A percentile compares a stretch with the other conserved stretches of the same genome.
Evolutionary conservation across 192 early-diverging fungal species (phyloP).

Genomic region (Gryganskiella cystojenkinii): DNA sequence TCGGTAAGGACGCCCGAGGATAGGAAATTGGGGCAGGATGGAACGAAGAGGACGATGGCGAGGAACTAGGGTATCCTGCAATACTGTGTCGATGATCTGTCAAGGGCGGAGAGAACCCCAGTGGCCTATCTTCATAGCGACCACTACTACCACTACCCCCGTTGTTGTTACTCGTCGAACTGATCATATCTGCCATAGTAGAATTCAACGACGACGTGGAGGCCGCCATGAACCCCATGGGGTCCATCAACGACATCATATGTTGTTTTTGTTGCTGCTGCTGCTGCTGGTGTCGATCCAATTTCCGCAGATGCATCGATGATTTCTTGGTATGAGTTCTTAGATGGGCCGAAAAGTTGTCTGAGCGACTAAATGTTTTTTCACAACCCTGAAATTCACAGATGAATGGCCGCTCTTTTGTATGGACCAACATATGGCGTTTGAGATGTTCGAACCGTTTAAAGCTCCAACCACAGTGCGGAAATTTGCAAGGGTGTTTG

Average conservation of each 20-base stretch:
- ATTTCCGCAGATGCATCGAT: slow-evolving; percentile 30
- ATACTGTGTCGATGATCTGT: too few species aligned
- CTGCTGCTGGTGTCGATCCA: slow-evolving; percentile 13
- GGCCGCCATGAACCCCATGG: too few species aligned
- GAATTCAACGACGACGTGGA: too few species aligned
- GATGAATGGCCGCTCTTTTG: slow-evolving; percentile 77
- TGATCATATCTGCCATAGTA: too few species aligned
- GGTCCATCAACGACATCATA: background rate
- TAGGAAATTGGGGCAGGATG: background rate
- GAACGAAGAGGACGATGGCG: background rate
- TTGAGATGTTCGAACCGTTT: slow-evolving; percentile 86
- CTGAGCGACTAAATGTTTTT: slow-evolving; percentile 83
- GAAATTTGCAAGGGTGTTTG: slow-evolving; percentile 54
- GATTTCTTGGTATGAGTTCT: slow-evolving; percentile 66
- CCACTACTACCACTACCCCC: too few species aligned
- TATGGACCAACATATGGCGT: slow-evolving; percentile 82
- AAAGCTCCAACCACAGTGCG: slow-evolving; percentile 67
- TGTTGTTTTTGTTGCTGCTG: background rate
- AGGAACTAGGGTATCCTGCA: too few species aligned
- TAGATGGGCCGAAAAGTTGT: slow-evolving; percentile 80
- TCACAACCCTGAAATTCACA: slow-evolving; percentile 79
- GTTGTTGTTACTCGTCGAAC: too few species aligned
- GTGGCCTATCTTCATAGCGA: background rate
- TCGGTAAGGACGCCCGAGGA: too few species aligned
- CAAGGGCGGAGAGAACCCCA: too few species aligned